A percentile compares a stretch with the other conserved stretches of the same genome.
These are phyloP conservation scores for Penicillium cinerascens DNA, from an alignment of 495 filamentous ascomycete species.

Conservation along the genomic window DNA sequence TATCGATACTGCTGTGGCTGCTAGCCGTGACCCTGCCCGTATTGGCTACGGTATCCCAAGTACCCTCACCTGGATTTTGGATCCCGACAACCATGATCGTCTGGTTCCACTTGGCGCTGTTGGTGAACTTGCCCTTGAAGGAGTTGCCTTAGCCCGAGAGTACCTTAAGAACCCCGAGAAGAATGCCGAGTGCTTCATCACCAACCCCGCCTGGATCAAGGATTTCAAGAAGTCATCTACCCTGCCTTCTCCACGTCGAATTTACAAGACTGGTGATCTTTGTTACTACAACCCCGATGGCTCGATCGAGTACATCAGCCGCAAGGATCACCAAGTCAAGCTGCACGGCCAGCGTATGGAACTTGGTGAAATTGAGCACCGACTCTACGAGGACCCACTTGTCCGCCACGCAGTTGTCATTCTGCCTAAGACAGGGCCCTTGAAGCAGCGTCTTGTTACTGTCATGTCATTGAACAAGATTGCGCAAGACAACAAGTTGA, in stretches of 20 bases:
- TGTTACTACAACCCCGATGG: constrained; percentile 53
- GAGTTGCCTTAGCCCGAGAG: constrained; percentile 46
- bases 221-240: constrained; percentile 16
- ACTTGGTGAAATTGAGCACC: constrained; percentile 49
- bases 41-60: constrained; percentile 48
- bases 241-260: constrained; percentile 25
- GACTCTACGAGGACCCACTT: constrained; percentile 28
- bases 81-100: constrained; percentile 44
- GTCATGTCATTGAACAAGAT: constrained; percentile 40
- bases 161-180: constrained; percentile 53
- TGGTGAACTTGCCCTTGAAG: constrained; percentile 53
- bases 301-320: constrained; percentile 50
- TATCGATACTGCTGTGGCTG: constrained; percentile 31
- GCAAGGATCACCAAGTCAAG: constrained; percentile 66
- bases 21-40: constrained; percentile 35
- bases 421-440: constrained; percentile 38
- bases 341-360: constrained; percentile 67
- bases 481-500: constrained; percentile 23
- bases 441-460: constrained; percentile 41
- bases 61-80: constrained; percentile 54
- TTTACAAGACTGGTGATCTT: constrained; percentile 52
- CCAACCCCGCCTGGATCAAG: constrained; percentile 33
- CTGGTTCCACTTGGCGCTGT: constrained; percentile 51
- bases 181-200: constrained; percentile 47
- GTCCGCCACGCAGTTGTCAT: constrained; percentile 48